A percentile compares a stretch with the other conserved stretches of the same genome.
These are phyloP conservation scores for Saccharomyces pastorianus DNA, from an alignment of 1,139 yeast genomes.

Conservation along the genomic window DNA sequence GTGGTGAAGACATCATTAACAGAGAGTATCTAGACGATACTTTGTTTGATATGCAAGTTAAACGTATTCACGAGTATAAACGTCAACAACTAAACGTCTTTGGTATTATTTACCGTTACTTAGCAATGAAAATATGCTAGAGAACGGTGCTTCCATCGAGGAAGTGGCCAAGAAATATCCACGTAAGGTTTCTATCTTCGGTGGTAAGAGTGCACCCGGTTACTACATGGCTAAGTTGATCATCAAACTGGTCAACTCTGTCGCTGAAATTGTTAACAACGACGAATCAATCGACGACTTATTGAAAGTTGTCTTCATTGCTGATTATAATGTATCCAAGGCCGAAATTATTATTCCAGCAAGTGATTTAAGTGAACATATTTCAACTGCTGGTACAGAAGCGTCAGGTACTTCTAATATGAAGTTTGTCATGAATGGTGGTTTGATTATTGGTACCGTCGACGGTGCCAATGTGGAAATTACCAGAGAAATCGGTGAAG, in stretches of 20 bases:
- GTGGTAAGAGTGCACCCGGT: constrained; percentile 97
- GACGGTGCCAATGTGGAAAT: constrained; percentile 97
- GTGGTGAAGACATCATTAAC: constrained; percentile 59
- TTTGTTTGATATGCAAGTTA: constrained; percentile 85
- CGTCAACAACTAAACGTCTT: constrained; percentile 90
- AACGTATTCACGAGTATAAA: constrained; percentile 92
- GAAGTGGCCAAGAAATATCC: constrained; percentile 59
- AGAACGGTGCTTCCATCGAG: constrained; percentile 34
- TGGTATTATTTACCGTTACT: constrained; percentile 78
- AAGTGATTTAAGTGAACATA: constrained; percentile 85
- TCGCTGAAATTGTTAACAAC: constrained; percentile 69
- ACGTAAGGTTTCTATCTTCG: constrained; percentile 75
- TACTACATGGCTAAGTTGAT: constrained; percentile 90
- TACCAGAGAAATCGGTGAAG: constrained; percentile 88
- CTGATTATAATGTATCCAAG: constrained; percentile 88
- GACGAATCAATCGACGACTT: constrained; percentile 68
- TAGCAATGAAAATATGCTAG: constrained; percentile 62
- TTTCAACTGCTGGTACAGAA: constrained; percentile 95
- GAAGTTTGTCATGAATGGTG: constrained; percentile 93
- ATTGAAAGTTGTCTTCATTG: constrained; percentile 79
- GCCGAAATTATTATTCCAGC: constrained; percentile 90
- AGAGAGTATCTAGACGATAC: constrained; percentile 44
- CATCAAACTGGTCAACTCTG: constrained; percentile 76
- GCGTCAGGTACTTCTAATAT: constrained; percentile 94
- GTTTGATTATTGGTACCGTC: constrained; percentile 88